A percentile compares a stretch with the other conserved stretches of the same genome.
phyloP scores from a whole-genome alignment of 148 eudicot species.

The Persicaria maculosa region DNA sequence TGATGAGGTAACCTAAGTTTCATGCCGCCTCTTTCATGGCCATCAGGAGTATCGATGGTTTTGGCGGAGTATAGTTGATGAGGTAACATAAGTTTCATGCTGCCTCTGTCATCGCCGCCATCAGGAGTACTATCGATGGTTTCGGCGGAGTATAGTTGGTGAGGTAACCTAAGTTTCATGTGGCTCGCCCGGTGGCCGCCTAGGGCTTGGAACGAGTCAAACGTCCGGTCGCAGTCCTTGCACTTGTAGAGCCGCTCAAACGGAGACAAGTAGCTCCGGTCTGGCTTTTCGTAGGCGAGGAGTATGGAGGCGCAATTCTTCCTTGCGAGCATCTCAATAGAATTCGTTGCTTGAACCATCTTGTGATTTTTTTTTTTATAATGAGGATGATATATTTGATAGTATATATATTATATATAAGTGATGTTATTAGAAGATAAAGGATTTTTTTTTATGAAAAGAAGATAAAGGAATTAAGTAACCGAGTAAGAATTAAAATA shows the following conservation, averaged over 20 bases:
- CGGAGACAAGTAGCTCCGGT: background rate
- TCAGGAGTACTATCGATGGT: background rate
- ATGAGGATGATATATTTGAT: too few species aligned
- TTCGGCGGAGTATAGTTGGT: background rate
- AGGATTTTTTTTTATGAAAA: too few species aligned
- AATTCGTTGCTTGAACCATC: background rate
- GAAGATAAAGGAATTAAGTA: too few species aligned
- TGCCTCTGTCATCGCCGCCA: too few species aligned
- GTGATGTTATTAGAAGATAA: too few species aligned
- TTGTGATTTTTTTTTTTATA: background rate
- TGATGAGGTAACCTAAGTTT: too few species aligned
- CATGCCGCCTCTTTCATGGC: too few species aligned
- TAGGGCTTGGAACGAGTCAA: constrained; percentile 52
- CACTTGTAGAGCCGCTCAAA: constrained; percentile 28
- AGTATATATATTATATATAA: too few species aligned
- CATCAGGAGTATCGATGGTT: background rate
- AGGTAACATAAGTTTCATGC: constrained; percentile 20
- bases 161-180: constrained; percentile 19
- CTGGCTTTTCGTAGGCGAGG: background rate
- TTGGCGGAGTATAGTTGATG: background rate
- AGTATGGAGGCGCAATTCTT: background rate
- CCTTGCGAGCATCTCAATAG: background rate
- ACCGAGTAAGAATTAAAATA: too few species aligned
- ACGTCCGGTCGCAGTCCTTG: constrained; percentile 42
- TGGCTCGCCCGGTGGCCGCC: constrained; percentile 77